phyloP scores from a whole-genome alignment of 2,329 filamentous ascomycete species.

The Xylaria sp. region DNA sequence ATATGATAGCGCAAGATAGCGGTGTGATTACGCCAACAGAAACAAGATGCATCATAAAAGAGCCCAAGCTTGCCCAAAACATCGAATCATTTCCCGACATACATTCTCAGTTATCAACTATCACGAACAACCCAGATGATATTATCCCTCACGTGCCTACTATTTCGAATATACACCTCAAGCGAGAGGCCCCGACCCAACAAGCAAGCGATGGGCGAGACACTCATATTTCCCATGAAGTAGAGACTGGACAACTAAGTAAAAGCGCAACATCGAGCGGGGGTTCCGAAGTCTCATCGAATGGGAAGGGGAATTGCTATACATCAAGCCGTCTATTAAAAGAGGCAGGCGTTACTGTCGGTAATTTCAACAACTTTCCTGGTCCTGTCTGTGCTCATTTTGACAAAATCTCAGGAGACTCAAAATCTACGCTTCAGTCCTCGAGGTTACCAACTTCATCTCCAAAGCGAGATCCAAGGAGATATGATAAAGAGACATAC shows the following conservation, averaged over 20 bases:
- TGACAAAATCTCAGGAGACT: conserved; percentile 21
- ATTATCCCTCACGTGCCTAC: neutral
- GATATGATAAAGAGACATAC: conserved; percentile 19
- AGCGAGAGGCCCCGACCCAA: neutral
- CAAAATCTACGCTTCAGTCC: conserved; percentile 22
- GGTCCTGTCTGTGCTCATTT: neutral
- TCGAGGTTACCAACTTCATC: conserved; percentile 35
- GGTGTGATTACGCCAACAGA: neutral
- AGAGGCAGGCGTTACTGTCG: conserved; percentile 23
- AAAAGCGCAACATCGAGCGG: neutral
- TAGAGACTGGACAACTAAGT: neutral
- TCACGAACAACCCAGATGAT: neutral
- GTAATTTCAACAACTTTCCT: conserved; percentile 34
- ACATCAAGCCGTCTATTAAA: neutral
- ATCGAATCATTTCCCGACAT: neutral
- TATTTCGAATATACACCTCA: neutral
- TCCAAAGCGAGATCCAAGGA: conserved; percentile 30
- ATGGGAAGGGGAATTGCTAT: neutral
- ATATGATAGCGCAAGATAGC: neutral
- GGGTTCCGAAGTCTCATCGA: neutral
- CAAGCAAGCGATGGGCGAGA: neutral
- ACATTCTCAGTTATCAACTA: neutral
- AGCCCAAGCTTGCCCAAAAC: neutral
- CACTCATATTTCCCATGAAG: neutral
- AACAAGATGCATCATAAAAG: neutral